Evolutionary conservation across 441 rosid genomes (phyloP), one percentile per base, ranked within the genome.

Genomic region (Croton setiger): DNA sequence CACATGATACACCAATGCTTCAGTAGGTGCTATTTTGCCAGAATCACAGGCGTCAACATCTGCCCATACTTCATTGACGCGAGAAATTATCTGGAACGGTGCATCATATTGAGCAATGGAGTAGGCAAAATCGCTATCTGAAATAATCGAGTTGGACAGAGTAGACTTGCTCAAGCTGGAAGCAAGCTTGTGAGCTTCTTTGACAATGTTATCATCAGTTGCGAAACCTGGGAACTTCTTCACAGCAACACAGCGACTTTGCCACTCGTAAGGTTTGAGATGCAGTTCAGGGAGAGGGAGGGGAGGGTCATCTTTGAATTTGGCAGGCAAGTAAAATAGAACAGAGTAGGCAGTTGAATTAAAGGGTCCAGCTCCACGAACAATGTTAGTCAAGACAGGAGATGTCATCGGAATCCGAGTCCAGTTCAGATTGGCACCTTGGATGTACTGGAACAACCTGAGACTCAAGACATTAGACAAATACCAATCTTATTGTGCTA

Each of bases 341-440:
- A 89, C 84, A 3, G 60, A 51, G 51, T 82, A 89, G 64, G 92
- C 84, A 2, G 86, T 87, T 0, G 92, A 84, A 56, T 69, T 76
- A 21, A 89, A 78, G 1, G 92, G 96, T 4, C 90, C 92, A 0
- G 86, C 92, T 41, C 82, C 92, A 0, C 85, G 92, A 66, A 89
- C 84, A 54, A 83, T 59, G 78, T 88, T 84, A 5, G 96, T 87
- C 59, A 86, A 76, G 49, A 85, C 77, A 0, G 92, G 96, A 27
- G 77, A 47, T 15, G 96, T 89, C 92, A 89, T 87, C 21, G 86
- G 77, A 62, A 89, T 73, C 72, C 90, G 80, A 23, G 90, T 84
- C 75, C 27, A 73, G 55, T 89, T 89, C 13, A 87, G 82, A 76
- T 89, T 89, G 64, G 96, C 96, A 44, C 96, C 92, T 78, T 85